Evolutionary conservation across 78 protist genomes (phyloP).

Genomic region (Dictyostelium citrinum): DNA sequence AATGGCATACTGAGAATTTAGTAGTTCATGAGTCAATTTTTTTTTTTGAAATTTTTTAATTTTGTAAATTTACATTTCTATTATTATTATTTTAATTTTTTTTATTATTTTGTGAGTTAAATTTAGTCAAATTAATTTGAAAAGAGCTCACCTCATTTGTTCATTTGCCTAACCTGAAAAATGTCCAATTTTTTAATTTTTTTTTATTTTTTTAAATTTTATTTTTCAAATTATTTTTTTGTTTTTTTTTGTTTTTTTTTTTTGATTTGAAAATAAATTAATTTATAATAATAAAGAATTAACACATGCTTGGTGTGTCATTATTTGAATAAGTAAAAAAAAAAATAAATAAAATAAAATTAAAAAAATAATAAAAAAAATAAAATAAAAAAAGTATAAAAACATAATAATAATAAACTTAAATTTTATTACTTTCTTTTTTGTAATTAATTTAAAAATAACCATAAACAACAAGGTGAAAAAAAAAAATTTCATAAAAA

Average conservation of each 20-base stretch:
- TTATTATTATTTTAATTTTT: too few species aligned
- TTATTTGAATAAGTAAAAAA: not conserved
- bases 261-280: not conserved
- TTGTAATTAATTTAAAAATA: not conserved
- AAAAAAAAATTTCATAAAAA: not conserved
- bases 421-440: not conserved
- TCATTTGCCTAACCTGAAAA: not conserved
- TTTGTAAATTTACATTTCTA: too few species aligned
- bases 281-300: not conserved
- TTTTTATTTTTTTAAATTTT: too few species aligned
- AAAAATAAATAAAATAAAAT: not conserved
- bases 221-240: too few species aligned
- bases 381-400: not conserved
- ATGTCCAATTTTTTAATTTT: not conserved
- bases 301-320: not conserved
- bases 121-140: too few species aligned
- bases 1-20: too few species aligned
- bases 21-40: too few species aligned
- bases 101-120: too few species aligned
- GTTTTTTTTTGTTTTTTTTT: not conserved
- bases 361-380: not conserved
- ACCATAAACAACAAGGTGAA: not conserved
- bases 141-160: too few species aligned
- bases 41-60: too few species aligned
- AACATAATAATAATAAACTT: not conserved